Evolutionary conservation across 768 basidiomycete genomes (phyloP).

Genomic region (Suillus placidus): DNA sequence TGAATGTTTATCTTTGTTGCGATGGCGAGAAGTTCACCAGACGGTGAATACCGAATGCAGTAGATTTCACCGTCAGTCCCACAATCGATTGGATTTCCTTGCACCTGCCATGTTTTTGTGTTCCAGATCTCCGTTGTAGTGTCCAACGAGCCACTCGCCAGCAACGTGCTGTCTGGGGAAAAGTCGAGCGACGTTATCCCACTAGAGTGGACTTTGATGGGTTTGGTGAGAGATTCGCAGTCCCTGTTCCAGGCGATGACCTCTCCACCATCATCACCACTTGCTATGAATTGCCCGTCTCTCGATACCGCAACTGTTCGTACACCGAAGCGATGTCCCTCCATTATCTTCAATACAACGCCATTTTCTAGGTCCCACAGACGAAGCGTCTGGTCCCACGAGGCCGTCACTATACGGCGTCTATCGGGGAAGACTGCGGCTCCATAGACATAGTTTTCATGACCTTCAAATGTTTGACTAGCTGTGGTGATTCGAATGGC

Average conservation of each 20-base stretch:
- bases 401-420: not conserved
- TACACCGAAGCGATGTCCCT: too few relatives aligned
- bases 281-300: not conserved
- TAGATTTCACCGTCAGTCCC: too few relatives aligned
- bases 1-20: not conserved
- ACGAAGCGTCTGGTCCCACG: not conserved
- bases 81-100: too few relatives aligned
- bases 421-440: not conserved
- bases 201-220: not conserved
- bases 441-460: not conserved
- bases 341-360: not conserved
- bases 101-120: not conserved
- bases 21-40: not conserved
- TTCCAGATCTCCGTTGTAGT: not conserved
- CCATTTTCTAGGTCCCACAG: not conserved
- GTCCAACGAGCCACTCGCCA: not conserved
- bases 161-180: not conserved
- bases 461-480: not conserved
- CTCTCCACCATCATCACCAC: not conserved
- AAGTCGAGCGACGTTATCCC: too few relatives aligned
- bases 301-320: too few relatives aligned
- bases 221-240: not conserved
- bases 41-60: not conserved
- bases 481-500: not conserved
- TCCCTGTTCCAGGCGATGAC: not conserved